Evolutionary conservation across 257 asterid species (phyloP).

Genomic region (Ajuga chamaepitys): DNA sequence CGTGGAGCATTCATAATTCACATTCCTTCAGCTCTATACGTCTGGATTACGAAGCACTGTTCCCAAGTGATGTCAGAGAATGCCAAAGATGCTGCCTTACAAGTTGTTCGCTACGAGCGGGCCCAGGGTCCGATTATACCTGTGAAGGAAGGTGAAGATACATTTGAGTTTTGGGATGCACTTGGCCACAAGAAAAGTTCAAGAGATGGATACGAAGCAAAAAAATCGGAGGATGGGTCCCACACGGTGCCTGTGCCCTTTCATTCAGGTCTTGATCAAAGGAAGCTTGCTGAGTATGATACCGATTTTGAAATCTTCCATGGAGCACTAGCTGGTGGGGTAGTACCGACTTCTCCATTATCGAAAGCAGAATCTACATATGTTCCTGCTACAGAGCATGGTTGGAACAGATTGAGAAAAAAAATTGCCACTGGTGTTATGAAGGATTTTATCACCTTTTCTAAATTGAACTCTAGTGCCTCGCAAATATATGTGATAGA

Average conservation of each 20-base stretch:
- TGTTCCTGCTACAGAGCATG: slow-evolving; percentile 60
- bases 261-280: slow-evolving; percentile 14
- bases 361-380: slow-evolving; percentile 46
- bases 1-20: slow-evolving; percentile 93
- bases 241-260: not conserved
- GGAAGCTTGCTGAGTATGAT: too few relatives aligned
- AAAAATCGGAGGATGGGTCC: slow-evolving; percentile 21
- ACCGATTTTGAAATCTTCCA: too few relatives aligned
- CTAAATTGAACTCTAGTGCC: too few relatives aligned
- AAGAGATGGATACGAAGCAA: too few relatives aligned
- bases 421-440: slow-evolving; percentile 45
- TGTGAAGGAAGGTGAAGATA: slow-evolving; percentile 68
- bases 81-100: slow-evolving; percentile 68
- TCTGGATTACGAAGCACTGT: too few relatives aligned
- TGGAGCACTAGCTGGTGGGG: too few relatives aligned
- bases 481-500: too few relatives aligned
- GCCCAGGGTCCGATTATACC: slow-evolving; percentile 56
- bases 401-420: slow-evolving; percentile 68
- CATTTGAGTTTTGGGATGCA: slow-evolving; percentile 68
- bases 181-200: slow-evolving; percentile 40
- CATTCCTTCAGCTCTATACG: too few relatives aligned
- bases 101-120: slow-evolving; percentile 69
- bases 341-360: too few relatives aligned
- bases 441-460: slow-evolving; percentile 16
- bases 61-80: too few relatives aligned